Conservation (phyloP, 176 grass and related monocot species). For the Paspalum vaginatum region DNA sequence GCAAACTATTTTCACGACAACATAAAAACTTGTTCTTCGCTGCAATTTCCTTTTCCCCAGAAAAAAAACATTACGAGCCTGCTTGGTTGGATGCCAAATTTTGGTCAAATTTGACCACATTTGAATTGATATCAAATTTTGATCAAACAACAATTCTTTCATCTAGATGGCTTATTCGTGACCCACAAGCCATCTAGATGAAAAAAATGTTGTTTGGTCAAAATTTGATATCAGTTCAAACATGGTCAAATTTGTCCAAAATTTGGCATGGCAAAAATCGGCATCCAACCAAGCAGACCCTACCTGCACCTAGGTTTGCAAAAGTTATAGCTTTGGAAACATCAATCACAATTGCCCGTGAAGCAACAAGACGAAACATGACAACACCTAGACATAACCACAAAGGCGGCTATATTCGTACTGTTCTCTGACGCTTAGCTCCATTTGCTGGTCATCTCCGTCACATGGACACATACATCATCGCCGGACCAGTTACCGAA, state of each 20-base stretch:
- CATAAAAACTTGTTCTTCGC: neutral
- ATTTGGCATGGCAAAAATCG: too few species aligned
- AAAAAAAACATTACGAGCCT: neutral
- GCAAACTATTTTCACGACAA: neutral
- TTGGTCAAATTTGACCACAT: too few species aligned
- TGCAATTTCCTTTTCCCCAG: neutral
- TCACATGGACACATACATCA: constrained; percentile 6
- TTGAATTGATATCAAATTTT: too few species aligned
- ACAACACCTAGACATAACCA: neutral
- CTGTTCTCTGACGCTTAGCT: neutral
- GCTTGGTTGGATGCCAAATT: too few species aligned
- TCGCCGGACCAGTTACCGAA: neutral
- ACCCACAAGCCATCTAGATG: too few species aligned
- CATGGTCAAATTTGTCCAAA: too few species aligned
- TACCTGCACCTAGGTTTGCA: neutral
- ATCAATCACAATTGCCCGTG: constrained; percentile 35
- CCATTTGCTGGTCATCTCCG: neutral
- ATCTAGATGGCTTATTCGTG: too few species aligned
- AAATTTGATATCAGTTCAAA: too few species aligned
- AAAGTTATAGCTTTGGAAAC: constrained; percentile 23
- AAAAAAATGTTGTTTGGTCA: too few species aligned
- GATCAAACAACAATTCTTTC: too few species aligned
- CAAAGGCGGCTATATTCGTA: neutral
- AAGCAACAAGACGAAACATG: constrained; percentile 29
- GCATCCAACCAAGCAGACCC: too few species aligned